Evolutionary conservation across 768 basidiomycete species (phyloP), one percentile per base, ranked within the genome.

Genomic region (Myochromella boudieri): DNA sequence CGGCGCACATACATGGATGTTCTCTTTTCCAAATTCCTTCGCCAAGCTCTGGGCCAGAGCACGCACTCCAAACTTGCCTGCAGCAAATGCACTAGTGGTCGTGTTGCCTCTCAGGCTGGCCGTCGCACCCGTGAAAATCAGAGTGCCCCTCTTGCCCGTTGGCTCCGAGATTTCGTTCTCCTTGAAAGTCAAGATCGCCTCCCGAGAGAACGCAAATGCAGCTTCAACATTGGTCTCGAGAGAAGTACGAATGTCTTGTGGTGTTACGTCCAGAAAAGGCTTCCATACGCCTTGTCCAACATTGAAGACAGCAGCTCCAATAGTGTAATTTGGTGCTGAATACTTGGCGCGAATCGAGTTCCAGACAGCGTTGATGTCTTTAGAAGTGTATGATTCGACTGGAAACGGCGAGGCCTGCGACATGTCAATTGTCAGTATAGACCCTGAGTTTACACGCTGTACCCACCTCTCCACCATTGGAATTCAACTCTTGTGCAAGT

Each of bases 121-220:
- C 3, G 86, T 87, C 2, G 86, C 85, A 0, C 85, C 84, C 0
- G 84, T 88, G 58, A 87, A 85, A 12, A 86, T 72, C 33, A 88
- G 62, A 1, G 81, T 76, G 3, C 86, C 86, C 22, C 74, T 71
- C 56, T 78, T 77, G 12, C 81, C 79, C 17, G 59, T 60, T 0
- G 67, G 59, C 36, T 74, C 63, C 24, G 69, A 68, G 11, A 75
- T 60, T 3, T 71, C 69, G 50, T 82, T 83, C 38, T 73, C 69
- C 57, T 81, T 81, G 64, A 87, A 80, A 2, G 74, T 69, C 24
- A 79, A 57, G 41, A 87, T 75, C 10, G 72, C 76, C 36, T 80
- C 78, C n/a, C 76, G 76, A 6, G 85, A 67, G 54, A 87, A 88
- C 0, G 81, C 67, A 49, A 84, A 85, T 0, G 80, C 78, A 4